Base-by-base conservation (phyloP, 371 early-diverging fungal genomes). In the Lichtheimia hyalospora region DNA sequence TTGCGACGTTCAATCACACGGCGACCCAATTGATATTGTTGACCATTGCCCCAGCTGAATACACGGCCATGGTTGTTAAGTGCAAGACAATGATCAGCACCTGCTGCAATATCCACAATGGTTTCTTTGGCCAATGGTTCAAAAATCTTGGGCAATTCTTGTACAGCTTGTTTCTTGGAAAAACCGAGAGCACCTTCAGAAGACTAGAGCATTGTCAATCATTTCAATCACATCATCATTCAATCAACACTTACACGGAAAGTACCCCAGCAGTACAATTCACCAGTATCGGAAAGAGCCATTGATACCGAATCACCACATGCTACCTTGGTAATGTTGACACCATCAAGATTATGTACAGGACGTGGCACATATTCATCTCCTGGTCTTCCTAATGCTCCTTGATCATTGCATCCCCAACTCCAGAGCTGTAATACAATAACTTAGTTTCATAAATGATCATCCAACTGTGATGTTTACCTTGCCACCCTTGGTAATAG, bases 351-450 rank as follows among this genome's bases (percentile, higher is more conserved):
- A 8, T 88, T 92, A 44, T 87, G 84, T 3, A 84, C 79, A 13
- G 54, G 64, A 7, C 62, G 86, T 12, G 92, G 89, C 23, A 66
- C 73, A 49, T 81, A 87, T 64, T 96, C 98, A 41, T 92, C 90
- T 12, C 93, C 95, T 0, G 64, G 70, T 39, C 96, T 85, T 64
- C 99, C 99, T 16, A 99, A 84, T n/a, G 97, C 96, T 60, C 85
- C 77, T 73, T 99, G 96, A 78, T 99, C 99, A 73, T 99, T 99
- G 82, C 97, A 95, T 2, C 99, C 99, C 98, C 98, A 99, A 42
- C 96, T 87, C 77, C 81, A 90, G 21, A 93, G 68, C 83, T 86
- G 66, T 12, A n/a, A 21, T n/a, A 53, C 5, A 14, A 14, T 34
- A 15, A 0, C 12, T 16, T 34, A 16, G 12, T 2, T 25, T 23